These are phyloP conservation scores for Pestalotiopsis fici DNA, from an alignment of 2,329 filamentous ascomycete species.

Conservation along the genomic window DNA sequence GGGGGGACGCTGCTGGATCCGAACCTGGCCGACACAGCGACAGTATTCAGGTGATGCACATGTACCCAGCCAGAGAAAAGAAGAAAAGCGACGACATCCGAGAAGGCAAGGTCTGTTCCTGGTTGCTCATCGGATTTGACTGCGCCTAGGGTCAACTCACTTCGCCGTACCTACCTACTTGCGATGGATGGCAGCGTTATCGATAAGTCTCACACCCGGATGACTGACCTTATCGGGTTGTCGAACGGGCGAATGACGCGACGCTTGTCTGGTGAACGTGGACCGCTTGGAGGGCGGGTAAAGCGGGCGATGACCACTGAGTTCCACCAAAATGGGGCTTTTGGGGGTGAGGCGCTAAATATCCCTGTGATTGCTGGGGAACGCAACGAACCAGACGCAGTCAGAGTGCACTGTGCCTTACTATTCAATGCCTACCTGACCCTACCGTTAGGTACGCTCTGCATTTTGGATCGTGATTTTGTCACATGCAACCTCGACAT, in stretches of 20 bases:
- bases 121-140: neutral
- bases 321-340: neutral
- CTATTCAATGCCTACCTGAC: no score
- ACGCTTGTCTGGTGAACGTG: conserved; percentile 2
- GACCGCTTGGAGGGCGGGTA: neutral
- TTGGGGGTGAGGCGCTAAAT: conserved; percentile 1
- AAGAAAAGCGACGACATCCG: neutral
- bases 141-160: neutral
- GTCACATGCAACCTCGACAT: neutral
- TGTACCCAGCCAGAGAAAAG: neutral
- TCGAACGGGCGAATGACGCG: conserved; percentile 5
- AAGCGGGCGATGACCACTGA: neutral
- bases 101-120: neutral
- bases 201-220: neutral
- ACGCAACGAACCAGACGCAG: neutral
- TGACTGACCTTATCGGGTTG: neutral
- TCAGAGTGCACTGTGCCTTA: neutral
- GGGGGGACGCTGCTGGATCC: neutral
- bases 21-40: neutral
- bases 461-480: neutral
- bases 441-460: no score
- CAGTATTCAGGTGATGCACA: neutral
- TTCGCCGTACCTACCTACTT: neutral
- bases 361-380: conserved; percentile 2
- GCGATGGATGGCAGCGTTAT: conserved; percentile 2